Conservation (phyloP, 352 stramenopile genomes). For the Pythium brassicae region DNA sequence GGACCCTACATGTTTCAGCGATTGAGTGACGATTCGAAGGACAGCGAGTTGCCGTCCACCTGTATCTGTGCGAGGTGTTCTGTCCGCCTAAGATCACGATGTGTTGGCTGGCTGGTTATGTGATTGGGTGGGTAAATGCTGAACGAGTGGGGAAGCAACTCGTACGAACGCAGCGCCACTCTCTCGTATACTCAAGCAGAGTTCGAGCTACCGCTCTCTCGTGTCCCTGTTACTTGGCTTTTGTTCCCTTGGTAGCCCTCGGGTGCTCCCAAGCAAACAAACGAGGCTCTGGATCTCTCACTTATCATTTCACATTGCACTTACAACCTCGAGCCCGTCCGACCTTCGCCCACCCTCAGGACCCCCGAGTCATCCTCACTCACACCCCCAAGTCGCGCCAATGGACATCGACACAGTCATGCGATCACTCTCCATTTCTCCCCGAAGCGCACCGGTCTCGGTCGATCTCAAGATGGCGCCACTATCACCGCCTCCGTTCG, state of each 20-base stretch:
- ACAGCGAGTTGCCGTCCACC: not conserved
- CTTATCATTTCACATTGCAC: slow-evolving; percentile 1
- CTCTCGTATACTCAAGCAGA: too few species aligned
- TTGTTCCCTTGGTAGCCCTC: not conserved
- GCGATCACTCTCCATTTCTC: not conserved
- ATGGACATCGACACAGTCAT: slow-evolving; percentile 11
- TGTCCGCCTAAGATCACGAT: not conserved
- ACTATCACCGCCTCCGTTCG: not conserved
- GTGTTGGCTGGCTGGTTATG: not conserved
- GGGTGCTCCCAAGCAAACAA: not conserved
- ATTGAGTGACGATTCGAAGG: not conserved
- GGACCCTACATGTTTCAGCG: not conserved
- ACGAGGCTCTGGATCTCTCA: slow-evolving; percentile 1
- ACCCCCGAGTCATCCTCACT: not conserved
- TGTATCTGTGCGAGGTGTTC: not conserved
- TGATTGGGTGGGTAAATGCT: too few species aligned
- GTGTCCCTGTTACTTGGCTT: not conserved
- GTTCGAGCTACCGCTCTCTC: not conserved
- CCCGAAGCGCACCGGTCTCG: not conserved
- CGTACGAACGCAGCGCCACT: too few species aligned
- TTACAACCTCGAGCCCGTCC: not conserved
- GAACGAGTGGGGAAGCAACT: too few species aligned
- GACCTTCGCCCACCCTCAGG: not conserved
- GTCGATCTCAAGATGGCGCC: not conserved
- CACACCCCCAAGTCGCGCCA: not conserved